Percentiles rank a stretch among this genome's conserved stretches.
Evolutionary conservation across 768 basidiomycete genomes (phyloP).

Genomic region (Kwoniella heveanensis): DNA sequence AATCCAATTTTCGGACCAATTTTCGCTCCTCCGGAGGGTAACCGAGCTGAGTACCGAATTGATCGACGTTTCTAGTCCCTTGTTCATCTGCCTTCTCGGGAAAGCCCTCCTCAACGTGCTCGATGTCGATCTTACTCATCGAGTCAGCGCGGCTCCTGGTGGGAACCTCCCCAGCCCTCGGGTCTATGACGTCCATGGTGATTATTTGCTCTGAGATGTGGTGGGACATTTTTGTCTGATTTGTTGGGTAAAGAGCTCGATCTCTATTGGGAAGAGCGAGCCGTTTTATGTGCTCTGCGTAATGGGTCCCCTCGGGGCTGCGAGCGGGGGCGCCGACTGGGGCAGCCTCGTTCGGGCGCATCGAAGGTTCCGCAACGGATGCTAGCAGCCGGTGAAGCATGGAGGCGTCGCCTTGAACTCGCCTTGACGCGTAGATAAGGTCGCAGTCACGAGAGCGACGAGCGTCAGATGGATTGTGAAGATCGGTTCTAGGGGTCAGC

Average conservation of each 20-base stretch:
- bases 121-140: conserved; percentile 5
- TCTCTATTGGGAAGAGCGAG: no score
- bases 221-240: conserved; percentile 5
- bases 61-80: conserved; percentile 3
- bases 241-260: neutral
- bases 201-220: neutral
- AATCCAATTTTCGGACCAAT: conserved; percentile 21
- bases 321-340: no score
- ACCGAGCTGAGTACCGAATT: conserved; percentile 7
- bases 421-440: no score
- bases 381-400: no score
- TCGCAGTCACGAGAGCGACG: no score
- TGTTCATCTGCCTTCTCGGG: neutral
- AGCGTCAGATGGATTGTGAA: no score
- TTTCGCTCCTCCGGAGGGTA: conserved; percentile 10
- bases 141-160: neutral
- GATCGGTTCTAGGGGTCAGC: no score
- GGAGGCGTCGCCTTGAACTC: no score
- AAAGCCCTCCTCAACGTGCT: conserved; percentile 4
- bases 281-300: no score
- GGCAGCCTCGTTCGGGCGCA: no score
- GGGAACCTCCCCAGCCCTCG: neutral
- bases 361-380: no score
- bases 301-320: no score
- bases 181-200: neutral